These are phyloP conservation scores for Pythium rhizo-oryzae DNA, from an alignment of 352 stramenopile species.

Conservation along the genomic window DNA sequence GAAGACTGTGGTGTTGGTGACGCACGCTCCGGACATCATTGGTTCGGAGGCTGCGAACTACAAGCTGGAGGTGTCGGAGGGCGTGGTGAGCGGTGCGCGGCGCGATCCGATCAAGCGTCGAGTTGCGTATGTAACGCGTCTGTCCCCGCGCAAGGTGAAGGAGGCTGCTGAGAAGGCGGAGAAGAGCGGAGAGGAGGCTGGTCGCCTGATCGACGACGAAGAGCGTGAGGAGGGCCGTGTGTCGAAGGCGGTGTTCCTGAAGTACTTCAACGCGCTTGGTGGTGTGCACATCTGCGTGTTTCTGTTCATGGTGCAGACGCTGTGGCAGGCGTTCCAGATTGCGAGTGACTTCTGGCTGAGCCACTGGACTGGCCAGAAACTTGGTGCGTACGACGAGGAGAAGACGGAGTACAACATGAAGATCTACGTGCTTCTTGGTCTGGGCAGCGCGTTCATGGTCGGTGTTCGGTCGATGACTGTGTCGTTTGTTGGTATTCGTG, in stretches of 20 bases:
- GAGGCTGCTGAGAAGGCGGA: too few species aligned
- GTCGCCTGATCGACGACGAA: slow-evolving; percentile 29
- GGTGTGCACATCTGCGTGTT: neutral
- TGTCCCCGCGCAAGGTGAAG: too few species aligned
- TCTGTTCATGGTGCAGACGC: slow-evolving; percentile 21
- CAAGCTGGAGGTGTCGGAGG: slow-evolving; percentile 16
- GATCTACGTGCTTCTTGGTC: slow-evolving; percentile 45
- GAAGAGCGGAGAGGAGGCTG: too few species aligned
- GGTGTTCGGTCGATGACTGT: slow-evolving; percentile 46
- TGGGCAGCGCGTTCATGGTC: slow-evolving; percentile 45
- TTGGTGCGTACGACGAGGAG: slow-evolving; percentile 37
- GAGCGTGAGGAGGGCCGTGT: slow-evolving; percentile 26
- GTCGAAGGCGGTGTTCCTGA: slow-evolving; percentile 17
- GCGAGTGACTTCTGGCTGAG: slow-evolving; percentile 90
- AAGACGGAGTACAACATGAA: slow-evolving; percentile 59
- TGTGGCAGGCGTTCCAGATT: slow-evolving; percentile 77
- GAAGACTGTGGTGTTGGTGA: slow-evolving; percentile 91
- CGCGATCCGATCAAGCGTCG: neutral
- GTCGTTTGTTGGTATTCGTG: slow-evolving; percentile 42
- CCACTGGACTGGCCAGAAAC: slow-evolving; percentile 69
- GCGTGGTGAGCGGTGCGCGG: neutral
- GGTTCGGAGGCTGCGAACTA: slow-evolving; percentile 28
- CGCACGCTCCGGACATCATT: slow-evolving; percentile 86
- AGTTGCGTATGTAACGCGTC: slow-evolving; percentile 6
- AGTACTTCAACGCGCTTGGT: slow-evolving; percentile 26